phyloP scores from a whole-genome alignment of 176 grass and related monocot species.

The Stipa capillata region DNA sequence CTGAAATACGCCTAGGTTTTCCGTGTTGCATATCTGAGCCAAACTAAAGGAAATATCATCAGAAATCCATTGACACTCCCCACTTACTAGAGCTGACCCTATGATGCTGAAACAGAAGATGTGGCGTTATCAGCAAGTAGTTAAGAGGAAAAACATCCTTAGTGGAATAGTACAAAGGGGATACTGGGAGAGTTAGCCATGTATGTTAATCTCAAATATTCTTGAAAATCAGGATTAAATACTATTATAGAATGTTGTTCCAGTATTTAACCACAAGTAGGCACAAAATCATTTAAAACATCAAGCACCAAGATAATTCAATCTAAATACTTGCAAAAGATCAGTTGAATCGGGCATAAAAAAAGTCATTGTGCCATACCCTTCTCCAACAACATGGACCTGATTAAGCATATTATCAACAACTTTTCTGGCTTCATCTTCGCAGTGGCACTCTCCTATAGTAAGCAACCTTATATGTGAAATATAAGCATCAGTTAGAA shows the following conservation, averaged over 20 bases:
- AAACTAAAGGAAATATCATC: slow-evolving; percentile 39
- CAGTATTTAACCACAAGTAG: background rate
- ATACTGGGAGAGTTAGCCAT: background rate
- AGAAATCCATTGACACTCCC: slow-evolving; percentile 58
- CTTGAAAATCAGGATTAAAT: background rate
- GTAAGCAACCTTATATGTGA: slow-evolving; percentile 57
- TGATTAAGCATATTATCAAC: slow-evolving; percentile 76
- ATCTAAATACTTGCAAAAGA: slow-evolving; percentile 12
- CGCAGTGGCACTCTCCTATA: slow-evolving; percentile 72
- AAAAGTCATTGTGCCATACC: slow-evolving; percentile 37
- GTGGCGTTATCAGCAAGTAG: background rate
- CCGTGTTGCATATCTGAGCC: slow-evolving; percentile 27
- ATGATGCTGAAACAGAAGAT: slow-evolving; percentile 54
- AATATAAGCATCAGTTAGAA: slow-evolving; percentile 16
- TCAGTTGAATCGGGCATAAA: background rate
- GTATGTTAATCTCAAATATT: background rate
- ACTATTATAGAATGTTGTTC: background rate
- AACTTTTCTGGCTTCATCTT: slow-evolving; percentile 58
- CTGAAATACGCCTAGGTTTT: slow-evolving; percentile 53
- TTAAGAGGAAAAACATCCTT: background rate
- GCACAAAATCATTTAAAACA: background rate
- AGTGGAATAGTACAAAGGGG: background rate
- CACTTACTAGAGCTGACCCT: slow-evolving; percentile 51
- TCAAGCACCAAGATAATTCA: background rate
- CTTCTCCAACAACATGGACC: slow-evolving; percentile 88